A percentile compares a stretch with the other conserved stretches of the same genome.
Conservation (phyloP, 345 rosid genomes). For the Pistacia atlantica region DNA sequence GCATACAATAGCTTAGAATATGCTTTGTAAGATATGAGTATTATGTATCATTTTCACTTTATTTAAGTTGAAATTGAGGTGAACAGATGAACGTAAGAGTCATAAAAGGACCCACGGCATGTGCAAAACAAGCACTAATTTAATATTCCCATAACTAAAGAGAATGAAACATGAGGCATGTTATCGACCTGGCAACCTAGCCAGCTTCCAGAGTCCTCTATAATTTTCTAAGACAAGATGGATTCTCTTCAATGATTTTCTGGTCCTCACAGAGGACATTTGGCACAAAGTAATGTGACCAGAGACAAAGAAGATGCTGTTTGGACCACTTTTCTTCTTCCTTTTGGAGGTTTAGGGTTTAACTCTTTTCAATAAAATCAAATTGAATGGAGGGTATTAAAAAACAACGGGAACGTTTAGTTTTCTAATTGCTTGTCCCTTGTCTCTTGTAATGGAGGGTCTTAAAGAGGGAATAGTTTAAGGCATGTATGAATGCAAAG, state of each 20-base stretch:
- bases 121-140: slow-evolving; percentile 25
- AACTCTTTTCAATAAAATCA: neutral
- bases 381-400: too few relatives aligned
- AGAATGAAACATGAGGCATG: slow-evolving; percentile 18
- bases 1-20: neutral
- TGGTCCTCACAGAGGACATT: slow-evolving; percentile 20
- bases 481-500: neutral
- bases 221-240: slow-evolving; percentile 6
- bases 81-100: neutral
- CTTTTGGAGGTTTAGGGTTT: neutral
- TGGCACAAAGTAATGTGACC: slow-evolving; percentile 17
- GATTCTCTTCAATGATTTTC: slow-evolving; percentile 17
- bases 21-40: slow-evolving; percentile 9
- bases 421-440: neutral
- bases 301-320: slow-evolving; percentile 20
- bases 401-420: too few relatives aligned
- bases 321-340: slow-evolving; percentile 13
- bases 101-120: slow-evolving; percentile 25
- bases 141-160: slow-evolving; percentile 2
- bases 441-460: neutral
- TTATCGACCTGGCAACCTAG: slow-evolving; percentile 6
- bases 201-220: slow-evolving; percentile 13
- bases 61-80: neutral
- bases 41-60: neutral
- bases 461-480: neutral